Evolutionary conservation across 495 filamentous ascomycete genomes (phyloP), one percentile per base, ranked within the genome.

Genomic region (Acidiella bohemica): DNA sequence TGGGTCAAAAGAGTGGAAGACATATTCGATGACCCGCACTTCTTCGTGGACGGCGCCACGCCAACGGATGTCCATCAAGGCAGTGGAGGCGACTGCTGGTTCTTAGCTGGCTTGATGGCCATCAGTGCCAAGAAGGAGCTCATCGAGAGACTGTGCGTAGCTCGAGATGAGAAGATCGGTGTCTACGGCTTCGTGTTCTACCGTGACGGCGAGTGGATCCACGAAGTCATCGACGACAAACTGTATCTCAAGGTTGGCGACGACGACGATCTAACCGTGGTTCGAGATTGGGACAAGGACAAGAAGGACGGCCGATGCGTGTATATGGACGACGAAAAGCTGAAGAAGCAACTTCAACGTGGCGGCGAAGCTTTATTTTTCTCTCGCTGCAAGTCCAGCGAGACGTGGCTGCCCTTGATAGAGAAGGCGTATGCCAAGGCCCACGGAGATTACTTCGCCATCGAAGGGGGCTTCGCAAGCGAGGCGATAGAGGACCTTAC

Each of bases 361-460:
- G 78, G 78, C 5, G 86, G 80, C 4, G 68, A 75, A 16, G 81
- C 86, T 0, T 56, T 96, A 5, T 86, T 82, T 49, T 93, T 92
- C 62, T 84, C 84, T 1, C 81, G 85, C 50, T 93, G 86, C 58
- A 71, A 74, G 48, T 74, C 86, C 52, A 87, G 92, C 53, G 88
- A 96, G 63, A 96, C 85, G 0, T 96, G 88, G 88, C 65, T 96
- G 19, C 88, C 88, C 1, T 61, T 96, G 32, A 71, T 96, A 3
- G 88, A 96, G 54, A 96, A 96, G 59, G 88, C 88, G 0, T 96
- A 90, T 60, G 88, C 88, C 32, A 96, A 96, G 58, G 86, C 85
- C 9, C 88, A 96, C 51, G 85, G 84, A 3, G 83, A 90, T 55
- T 93, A 80, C 51, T 88, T 78, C 51, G 68, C 72, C 1, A 85